Conservation (phyloP, 352 stramenopile species). For the Globisporangium mamillatum region DNA sequence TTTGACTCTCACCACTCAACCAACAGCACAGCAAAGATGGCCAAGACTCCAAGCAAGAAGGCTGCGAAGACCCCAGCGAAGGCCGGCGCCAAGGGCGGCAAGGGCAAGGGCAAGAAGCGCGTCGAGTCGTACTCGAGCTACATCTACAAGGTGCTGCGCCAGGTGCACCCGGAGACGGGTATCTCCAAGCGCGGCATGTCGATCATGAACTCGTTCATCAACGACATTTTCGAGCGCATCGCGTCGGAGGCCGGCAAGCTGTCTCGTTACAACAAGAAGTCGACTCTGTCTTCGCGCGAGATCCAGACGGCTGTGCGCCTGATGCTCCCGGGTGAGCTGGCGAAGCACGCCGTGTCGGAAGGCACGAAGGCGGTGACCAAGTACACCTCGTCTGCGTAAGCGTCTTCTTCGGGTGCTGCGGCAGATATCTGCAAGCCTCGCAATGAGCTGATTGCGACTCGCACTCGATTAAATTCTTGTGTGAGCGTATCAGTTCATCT, state of each 20-base stretch:
- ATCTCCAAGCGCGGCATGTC: conserved; percentile 98
- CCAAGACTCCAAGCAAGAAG: conserved; percentile 96
- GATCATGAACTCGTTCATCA: conserved; percentile 99
- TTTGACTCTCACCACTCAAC: background rate
- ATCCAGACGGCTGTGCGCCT: conserved; percentile 96
- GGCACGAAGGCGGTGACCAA: conserved; percentile 96
- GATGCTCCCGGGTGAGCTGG: conserved; percentile 96
- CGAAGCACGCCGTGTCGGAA: conserved; percentile 97
- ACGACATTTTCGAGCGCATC: conserved; percentile 99
- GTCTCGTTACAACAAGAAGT: conserved; percentile 99
- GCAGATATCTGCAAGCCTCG: background rate
- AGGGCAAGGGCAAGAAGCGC: conserved; percentile 86
- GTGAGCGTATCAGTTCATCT: too few species aligned
- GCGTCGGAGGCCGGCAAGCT: conserved; percentile 95
- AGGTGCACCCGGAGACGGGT: conserved; percentile 96
- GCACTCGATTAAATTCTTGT: too few species aligned
- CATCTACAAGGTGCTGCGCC: conserved; percentile 93
- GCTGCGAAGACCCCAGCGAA: conserved; percentile 79
- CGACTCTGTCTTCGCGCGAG: conserved; percentile 94
- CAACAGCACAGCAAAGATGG: conserved; percentile 53
- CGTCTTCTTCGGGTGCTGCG: background rate
- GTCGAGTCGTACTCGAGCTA: conserved; percentile 90
- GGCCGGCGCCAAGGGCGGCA: conserved; percentile 59
- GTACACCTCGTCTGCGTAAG: conserved; percentile 88
- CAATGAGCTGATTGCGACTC: conserved; percentile 1